These are phyloP conservation scores for Ophiostoma himal-ulmi DNA, from an alignment of 2,329 filamentous ascomycete species.

Conservation along the genomic window DNA sequence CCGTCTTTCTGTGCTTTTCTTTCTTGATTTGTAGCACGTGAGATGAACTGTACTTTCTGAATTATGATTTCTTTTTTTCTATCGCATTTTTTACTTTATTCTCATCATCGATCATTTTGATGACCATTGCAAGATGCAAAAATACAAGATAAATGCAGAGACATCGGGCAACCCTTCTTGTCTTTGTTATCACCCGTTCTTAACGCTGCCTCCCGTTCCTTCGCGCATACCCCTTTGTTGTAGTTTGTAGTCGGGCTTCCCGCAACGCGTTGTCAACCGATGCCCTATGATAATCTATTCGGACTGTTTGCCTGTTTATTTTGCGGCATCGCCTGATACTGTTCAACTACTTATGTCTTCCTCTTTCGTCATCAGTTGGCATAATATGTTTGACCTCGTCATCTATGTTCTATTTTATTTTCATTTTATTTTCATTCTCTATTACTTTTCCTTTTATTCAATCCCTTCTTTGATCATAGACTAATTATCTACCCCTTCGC, in stretches of 20 bases:
- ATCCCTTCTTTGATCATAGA: too few species aligned
- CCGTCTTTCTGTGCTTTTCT: not conserved
- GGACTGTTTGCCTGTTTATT: not conserved
- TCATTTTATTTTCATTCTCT: not conserved
- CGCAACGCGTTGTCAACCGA: not conserved
- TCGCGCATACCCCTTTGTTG: too few species aligned
- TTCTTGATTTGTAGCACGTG: not conserved
- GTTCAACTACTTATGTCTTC: not conserved
- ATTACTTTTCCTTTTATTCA: not conserved
- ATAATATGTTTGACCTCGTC: not conserved
- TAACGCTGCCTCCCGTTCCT: not conserved
- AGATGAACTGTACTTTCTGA: not conserved
- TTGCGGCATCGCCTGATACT: not conserved
- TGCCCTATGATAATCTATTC: not conserved
- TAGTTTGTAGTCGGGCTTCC: too few species aligned
- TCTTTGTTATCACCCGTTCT: not conserved
- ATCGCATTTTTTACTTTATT: not conserved
- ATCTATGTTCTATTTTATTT: not conserved
- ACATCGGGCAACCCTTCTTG: not conserved
- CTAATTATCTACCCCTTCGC: too few species aligned
- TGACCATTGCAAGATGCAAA: too few species aligned
- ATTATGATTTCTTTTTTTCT: not conserved
- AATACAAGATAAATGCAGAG: too few species aligned
- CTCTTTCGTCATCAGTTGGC: not conserved
- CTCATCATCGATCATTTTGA: not conserved